phyloP scores from a whole-genome alignment of 179 eudicot genomes.

The Beta macrorhiza region DNA sequence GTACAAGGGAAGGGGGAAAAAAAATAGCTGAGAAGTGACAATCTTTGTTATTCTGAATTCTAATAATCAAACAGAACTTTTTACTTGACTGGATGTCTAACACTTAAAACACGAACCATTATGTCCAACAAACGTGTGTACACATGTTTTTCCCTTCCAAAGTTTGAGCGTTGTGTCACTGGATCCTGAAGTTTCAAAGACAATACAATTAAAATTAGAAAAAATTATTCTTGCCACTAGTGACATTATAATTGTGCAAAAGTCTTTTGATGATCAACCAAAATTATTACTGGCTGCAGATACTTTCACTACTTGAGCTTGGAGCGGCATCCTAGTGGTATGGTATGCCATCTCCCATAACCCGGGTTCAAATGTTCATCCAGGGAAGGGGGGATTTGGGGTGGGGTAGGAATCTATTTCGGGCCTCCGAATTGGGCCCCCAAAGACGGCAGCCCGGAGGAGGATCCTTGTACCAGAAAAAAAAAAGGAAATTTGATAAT shows the following conservation, averaged over 20 bases:
- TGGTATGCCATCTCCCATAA: no score
- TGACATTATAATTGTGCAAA: not conserved
- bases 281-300: no score
- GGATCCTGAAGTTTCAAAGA: conserved; percentile 53
- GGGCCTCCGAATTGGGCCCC: no score
- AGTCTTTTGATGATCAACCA: not conserved
- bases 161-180: conserved; percentile 89
- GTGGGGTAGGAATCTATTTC: no score
- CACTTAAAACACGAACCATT: conserved; percentile 46
- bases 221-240: not conserved
- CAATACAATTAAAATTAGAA: not conserved
- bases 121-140: conserved; percentile 76
- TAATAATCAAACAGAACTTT: not conserved
- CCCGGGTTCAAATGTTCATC: no score
- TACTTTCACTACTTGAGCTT: no score
- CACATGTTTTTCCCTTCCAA: conserved; percentile 79
- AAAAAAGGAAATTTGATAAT: no score
- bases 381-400: no score
- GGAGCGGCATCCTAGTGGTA: no score
- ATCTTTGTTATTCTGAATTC: not conserved
- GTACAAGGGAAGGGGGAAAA: not conserved
- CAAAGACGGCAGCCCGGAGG: no score
- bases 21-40: conserved; percentile 8
- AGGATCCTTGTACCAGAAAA: no score
- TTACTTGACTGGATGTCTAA: not conserved